Percentiles rank a stretch among this genome's conserved stretches.
Evolutionary conservation across 192 early-diverging fungal genomes (phyloP).

Genomic region (Coemansia sp.): DNA sequence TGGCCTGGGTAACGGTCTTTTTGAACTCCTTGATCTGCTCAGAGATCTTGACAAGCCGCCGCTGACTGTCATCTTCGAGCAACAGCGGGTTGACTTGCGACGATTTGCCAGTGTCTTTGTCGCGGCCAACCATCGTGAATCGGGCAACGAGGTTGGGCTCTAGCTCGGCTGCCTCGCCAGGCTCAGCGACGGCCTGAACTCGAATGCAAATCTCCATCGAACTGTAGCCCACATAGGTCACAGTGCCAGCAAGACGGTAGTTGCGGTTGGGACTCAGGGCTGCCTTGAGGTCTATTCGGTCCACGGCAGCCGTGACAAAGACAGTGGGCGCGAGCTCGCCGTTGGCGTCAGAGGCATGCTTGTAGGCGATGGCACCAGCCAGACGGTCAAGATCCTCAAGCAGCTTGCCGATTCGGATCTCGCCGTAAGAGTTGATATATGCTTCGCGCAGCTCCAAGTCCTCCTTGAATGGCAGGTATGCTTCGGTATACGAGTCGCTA

Average conservation of each 20-base stretch:
- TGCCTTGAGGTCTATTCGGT: conserved; percentile 77
- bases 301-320: conserved; percentile 86
- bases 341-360: conserved; percentile 63
- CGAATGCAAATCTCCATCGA: conserved; percentile 85
- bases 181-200: conserved; percentile 57
- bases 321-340: conserved; percentile 59
- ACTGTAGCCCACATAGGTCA: conserved; percentile 80
- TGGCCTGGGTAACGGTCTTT: conserved; percentile 41
- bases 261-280: conserved; percentile 64
- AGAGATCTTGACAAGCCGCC: conserved; percentile 65
- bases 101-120: conserved; percentile 67
- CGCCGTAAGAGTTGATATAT: conserved; percentile 75
- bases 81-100: conserved; percentile 71
- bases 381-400: conserved; percentile 85
- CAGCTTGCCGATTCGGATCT: conserved; percentile 77
- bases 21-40: conserved; percentile 65
- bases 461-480: conserved; percentile 73
- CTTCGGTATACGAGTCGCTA: conserved; percentile 73
- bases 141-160: conserved; percentile 71
- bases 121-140: conserved; percentile 86
- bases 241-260: conserved; percentile 76
- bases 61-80: conserved; percentile 72
- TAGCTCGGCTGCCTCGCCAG: conserved; percentile 22
- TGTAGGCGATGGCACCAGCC: conserved; percentile 77
- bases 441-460: conserved; percentile 72